Conservation (phyloP, 805 yeast species). For the Metschnikowia cerradonensis region DNA sequence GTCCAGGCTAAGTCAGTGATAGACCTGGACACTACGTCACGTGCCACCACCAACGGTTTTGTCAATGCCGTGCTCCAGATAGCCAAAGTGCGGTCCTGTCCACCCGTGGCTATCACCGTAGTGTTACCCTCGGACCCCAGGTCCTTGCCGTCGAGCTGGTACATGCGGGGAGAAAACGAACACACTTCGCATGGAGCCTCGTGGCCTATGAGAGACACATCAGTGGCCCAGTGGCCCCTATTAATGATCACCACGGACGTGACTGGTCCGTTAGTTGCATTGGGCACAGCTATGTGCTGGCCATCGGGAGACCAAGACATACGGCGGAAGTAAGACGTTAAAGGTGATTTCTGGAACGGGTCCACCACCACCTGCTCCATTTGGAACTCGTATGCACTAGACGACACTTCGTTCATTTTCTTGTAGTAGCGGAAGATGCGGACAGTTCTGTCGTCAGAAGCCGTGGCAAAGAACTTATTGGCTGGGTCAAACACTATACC, state of each 20-base stretch:
- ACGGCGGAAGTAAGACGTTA: slow-evolving; percentile 85
- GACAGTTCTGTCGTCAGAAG: slow-evolving; percentile 91
- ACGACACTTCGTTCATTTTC: slow-evolving; percentile 43
- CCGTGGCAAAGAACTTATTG: slow-evolving; percentile 93
- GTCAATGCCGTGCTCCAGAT: slow-evolving; percentile 80
- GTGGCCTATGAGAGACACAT: slow-evolving; percentile 73
- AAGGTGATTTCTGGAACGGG: slow-evolving; percentile 85
- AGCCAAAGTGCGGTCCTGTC: slow-evolving; percentile 86
- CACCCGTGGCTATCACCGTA: slow-evolving; percentile 89
- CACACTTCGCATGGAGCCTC: slow-evolving; percentile 84
- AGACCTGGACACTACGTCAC: slow-evolving; percentile 69
- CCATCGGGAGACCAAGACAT: slow-evolving; percentile 93
- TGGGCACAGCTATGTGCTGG: slow-evolving; percentile 79
- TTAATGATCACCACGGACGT: slow-evolving; percentile 69
- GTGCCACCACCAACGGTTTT: slow-evolving; percentile 75
- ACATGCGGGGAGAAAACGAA: slow-evolving; percentile 67
- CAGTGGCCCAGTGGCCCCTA: slow-evolving; percentile 77
- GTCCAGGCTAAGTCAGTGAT: slow-evolving; percentile 91
- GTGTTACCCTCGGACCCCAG: slow-evolving; percentile 35
- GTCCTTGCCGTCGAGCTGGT: slow-evolving; percentile 31
- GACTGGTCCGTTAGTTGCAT: slow-evolving; percentile 80
- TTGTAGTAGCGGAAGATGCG: slow-evolving; percentile 83
- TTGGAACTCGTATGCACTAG: slow-evolving; percentile 70
- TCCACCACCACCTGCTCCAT: slow-evolving; percentile 78
- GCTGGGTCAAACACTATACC: slow-evolving; percentile 99